Evolutionary conservation across 164 flowering plant genomes (phyloP).

Genomic region (Chimonanthus praecox): DNA sequence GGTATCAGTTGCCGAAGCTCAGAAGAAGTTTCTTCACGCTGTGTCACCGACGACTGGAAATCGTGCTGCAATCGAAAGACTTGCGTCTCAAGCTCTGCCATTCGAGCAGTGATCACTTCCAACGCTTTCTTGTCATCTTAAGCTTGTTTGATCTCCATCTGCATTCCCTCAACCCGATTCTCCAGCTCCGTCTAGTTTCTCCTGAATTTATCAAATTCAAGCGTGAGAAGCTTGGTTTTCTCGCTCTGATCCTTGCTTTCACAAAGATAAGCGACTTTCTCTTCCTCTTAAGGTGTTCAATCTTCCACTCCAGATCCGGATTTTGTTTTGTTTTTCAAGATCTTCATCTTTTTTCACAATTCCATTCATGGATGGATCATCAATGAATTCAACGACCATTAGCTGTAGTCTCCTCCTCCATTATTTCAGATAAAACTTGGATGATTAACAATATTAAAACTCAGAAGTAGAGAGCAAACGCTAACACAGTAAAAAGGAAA

Average conservation of each 20-base stretch:
- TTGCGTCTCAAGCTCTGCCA: slow-evolving; percentile 54
- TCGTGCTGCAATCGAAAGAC: slow-evolving; percentile 65
- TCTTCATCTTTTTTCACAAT: slow-evolving; percentile 16
- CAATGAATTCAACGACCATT: slow-evolving; percentile 23
- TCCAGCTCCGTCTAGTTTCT: slow-evolving; percentile 27
- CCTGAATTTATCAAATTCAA: slow-evolving; percentile 33
- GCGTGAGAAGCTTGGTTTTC: slow-evolving; percentile 23
- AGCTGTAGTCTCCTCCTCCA: slow-evolving; percentile 38
- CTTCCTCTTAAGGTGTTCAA: slow-evolving; percentile 32
- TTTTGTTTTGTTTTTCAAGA: slow-evolving; percentile 18
- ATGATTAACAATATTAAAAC: background rate
- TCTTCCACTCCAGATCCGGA: slow-evolving; percentile 26
- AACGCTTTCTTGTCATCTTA: slow-evolving; percentile 1
- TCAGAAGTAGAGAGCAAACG: background rate
- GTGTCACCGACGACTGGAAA: slow-evolving; percentile 37
- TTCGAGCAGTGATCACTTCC: slow-evolving; percentile 27
- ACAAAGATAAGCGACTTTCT: slow-evolving; percentile 24
- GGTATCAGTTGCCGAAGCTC: slow-evolving; percentile 35
- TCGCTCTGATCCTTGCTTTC: slow-evolving; percentile 28
- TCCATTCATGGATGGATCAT: slow-evolving; percentile 25
- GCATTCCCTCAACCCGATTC: slow-evolving; percentile 15
- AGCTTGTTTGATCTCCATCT: slow-evolving; percentile 2
- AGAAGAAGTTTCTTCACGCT: slow-evolving; percentile 25
- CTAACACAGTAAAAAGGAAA: background rate
- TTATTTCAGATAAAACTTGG: background rate